A percentile compares a stretch with the other conserved stretches of the same genome.
These are phyloP conservation scores for Fusarium domesticum DNA, from an alignment of 2,329 filamentous ascomycete genomes.

Conservation along the genomic window DNA sequence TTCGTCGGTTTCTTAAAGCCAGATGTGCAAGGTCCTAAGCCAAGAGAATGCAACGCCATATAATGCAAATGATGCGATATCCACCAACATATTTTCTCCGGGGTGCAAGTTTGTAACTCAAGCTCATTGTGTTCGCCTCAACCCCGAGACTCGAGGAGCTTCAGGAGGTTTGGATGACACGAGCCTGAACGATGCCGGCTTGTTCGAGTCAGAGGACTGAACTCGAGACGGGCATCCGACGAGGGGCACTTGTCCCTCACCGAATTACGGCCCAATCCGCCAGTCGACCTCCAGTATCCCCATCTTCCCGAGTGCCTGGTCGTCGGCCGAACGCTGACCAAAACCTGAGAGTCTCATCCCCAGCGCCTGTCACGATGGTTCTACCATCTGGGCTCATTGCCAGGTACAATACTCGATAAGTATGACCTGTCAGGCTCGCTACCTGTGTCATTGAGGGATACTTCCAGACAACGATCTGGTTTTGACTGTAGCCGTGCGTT, in stretches of 20 bases:
- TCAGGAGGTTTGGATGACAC: background rate
- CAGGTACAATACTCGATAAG: constrained; percentile 91
- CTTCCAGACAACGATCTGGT: constrained; percentile 99
- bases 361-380: constrained; percentile 90
- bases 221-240: background rate
- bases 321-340: constrained; percentile 94
- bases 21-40: constrained; percentile 20
- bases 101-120: background rate
- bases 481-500: constrained; percentile 95
- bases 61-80: constrained; percentile 30
- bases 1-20: constrained; percentile 11
- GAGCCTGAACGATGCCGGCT: background rate
- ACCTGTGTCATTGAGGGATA: constrained; percentile 98
- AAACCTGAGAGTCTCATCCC: constrained; percentile 92
- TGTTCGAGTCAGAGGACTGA: background rate
- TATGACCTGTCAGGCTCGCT: constrained; percentile 91
- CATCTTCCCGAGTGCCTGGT: constrained; percentile 67
- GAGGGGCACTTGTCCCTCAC: constrained; percentile 28
- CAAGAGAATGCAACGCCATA: constrained; percentile 29
- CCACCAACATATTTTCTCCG: constrained; percentile 43
- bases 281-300: constrained; percentile 60
- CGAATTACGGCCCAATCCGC: constrained; percentile 84
- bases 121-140: background rate
- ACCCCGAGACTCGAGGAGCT: background rate
- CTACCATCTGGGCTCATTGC: constrained; percentile 96